These are phyloP conservation scores for Thraustochytrium striatum DNA, from an alignment of 352 stramenopile species.

Conservation along the genomic window DNA sequence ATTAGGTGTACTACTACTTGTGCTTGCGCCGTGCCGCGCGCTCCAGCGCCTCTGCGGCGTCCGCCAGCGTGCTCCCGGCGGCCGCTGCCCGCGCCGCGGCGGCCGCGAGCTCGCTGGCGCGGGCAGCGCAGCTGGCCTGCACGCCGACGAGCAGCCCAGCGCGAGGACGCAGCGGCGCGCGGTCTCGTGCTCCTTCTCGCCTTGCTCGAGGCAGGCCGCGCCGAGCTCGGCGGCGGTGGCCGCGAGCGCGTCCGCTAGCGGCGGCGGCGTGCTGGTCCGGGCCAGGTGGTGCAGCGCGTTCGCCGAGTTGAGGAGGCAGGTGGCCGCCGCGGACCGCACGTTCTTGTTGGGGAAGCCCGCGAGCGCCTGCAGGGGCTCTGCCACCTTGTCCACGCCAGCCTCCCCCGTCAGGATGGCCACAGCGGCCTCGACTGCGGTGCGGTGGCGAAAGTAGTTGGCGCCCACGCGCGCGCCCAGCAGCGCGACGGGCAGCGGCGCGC, in stretches of 20 bases:
- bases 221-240: neutral
- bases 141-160: neutral
- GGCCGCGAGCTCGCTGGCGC: no score
- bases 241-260: neutral
- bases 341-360: conserved; percentile 49
- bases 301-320: conserved; percentile 42
- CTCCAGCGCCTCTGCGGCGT: no score
- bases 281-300: conserved; percentile 6
- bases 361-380: conserved; percentile 20
- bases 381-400: neutral
- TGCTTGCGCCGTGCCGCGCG: no score
- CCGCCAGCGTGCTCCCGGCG: no score
- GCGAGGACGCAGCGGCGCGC: neutral
- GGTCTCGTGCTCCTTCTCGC: neutral
- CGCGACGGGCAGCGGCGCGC: neutral
- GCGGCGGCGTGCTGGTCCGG: neutral
- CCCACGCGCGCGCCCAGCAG: conserved; percentile 30
- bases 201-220: neutral
- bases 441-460: conserved; percentile 42
- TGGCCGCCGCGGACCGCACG: conserved; percentile 25
- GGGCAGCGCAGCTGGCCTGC: neutral
- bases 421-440: neutral
- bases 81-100: no score
- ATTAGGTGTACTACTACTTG: no score
- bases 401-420: neutral